phyloP scores from a whole-genome alignment of 441 rosid genomes.

The Populus hybrid region DNA sequence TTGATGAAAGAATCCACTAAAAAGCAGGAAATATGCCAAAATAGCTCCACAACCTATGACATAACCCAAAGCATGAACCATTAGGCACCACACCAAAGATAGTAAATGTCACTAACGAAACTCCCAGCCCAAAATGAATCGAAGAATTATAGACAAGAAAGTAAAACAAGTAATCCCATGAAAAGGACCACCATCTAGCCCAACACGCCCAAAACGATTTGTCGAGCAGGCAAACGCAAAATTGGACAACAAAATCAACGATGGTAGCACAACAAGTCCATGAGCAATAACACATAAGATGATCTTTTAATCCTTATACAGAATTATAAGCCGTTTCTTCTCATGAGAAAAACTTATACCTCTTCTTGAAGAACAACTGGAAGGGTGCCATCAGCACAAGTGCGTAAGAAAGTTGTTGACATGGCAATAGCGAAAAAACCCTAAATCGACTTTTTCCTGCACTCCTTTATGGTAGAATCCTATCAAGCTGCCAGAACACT shows the following conservation, averaged over 20 bases:
- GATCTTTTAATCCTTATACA: constrained; percentile 65
- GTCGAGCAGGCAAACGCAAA: constrained; percentile 48
- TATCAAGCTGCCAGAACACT: constrained; percentile 68
- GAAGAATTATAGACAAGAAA: constrained; percentile 48
- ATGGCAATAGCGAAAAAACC: constrained; percentile 85
- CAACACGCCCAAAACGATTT: constrained; percentile 76
- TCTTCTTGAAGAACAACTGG: constrained; percentile 76
- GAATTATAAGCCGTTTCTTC: constrained; percentile 83
- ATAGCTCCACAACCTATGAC: constrained; percentile 69
- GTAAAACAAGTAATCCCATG: constrained; percentile 61
- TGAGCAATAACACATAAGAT: constrained; percentile 74
- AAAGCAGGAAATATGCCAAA: constrained; percentile 70
- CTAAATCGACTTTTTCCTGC: constrained; percentile 64
- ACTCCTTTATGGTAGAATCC: constrained; percentile 73
- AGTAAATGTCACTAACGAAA: constrained; percentile 79
- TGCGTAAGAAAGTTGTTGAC: constrained; percentile 85
- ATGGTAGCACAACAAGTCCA: constrained; percentile 44
- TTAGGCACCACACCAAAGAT: constrained; percentile 73
- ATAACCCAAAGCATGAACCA: constrained; percentile 79
- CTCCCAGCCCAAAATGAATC: constrained; percentile 82
- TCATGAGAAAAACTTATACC: constrained; percentile 84
- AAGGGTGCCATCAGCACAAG: constrained; percentile 79
- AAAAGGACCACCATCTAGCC: constrained; percentile 65
- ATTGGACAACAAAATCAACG: constrained; percentile 51
- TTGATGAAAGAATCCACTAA: constrained; percentile 85